These are phyloP conservation scores for Passiflora organensis DNA, from an alignment of 345 rosid genomes.

Conservation along the genomic window DNA sequence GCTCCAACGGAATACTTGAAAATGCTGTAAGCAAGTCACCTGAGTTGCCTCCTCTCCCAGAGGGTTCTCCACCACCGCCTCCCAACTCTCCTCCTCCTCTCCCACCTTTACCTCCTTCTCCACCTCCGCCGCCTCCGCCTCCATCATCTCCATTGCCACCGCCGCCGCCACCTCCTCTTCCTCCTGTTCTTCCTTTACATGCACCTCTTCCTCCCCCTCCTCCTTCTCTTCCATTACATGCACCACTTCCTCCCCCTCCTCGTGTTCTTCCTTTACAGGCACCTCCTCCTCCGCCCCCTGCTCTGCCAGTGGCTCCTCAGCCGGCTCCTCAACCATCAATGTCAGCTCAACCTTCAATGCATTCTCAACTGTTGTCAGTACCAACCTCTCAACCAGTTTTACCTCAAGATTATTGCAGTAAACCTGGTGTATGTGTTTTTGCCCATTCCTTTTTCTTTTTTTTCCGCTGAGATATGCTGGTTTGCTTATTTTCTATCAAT, in stretches of 20 bases:
- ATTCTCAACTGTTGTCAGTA: slow-evolving; percentile 38
- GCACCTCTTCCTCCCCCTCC: slow-evolving; percentile 47
- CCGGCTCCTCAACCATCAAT: slow-evolving; percentile 32
- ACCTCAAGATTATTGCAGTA: slow-evolving; percentile 45
- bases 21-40: slow-evolving; percentile 25
- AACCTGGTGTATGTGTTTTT: slow-evolving; percentile 38
- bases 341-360: slow-evolving; percentile 42
- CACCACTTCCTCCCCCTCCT: no score
- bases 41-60: slow-evolving; percentile 37
- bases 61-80: slow-evolving; percentile 65
- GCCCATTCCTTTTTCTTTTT: slow-evolving; percentile 11
- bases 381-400: slow-evolving; percentile 53
- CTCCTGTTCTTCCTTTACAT: slow-evolving; percentile 22
- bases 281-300: slow-evolving; percentile 26
- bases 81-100: slow-evolving; percentile 70
- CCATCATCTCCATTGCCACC: slow-evolving; percentile 37
- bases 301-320: slow-evolving; percentile 26
- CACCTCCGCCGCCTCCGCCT: slow-evolving; percentile 48
- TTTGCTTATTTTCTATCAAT: slow-evolving; percentile 7
- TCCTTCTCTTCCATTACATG: no score
- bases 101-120: slow-evolving; percentile 69
- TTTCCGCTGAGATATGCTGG: slow-evolving; percentile 2
- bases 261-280: slow-evolving; percentile 15
- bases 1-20: slow-evolving; percentile 28
- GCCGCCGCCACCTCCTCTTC: slow-evolving; percentile 45